Evolutionary conservation across 2,329 filamentous ascomycete genomes (phyloP), one percentile per base, ranked within the genome.

Genomic region (Orbilia brochopaga): DNA sequence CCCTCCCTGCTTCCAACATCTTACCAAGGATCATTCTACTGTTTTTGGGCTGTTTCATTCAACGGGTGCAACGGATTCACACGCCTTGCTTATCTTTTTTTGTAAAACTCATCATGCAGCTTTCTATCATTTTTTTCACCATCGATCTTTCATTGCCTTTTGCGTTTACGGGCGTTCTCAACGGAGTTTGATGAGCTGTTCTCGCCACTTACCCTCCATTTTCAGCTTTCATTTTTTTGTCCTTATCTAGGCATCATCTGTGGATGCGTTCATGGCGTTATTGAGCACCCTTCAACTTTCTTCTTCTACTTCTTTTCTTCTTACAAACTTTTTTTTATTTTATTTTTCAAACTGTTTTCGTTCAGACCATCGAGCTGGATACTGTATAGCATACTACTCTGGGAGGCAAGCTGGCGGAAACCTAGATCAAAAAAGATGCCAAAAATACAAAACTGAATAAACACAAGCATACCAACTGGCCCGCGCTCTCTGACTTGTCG

Each of bases 51-150:
- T 48, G 40, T 60, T 60, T 60, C 40, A 42, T 63, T 51, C 59
- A 52, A 70, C 54, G 54, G 58, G 66, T 72, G 60, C 35, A 61
- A 72, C 56, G 67, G 67, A 57, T 50, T 15, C 24, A 65, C 40
- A 65, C 40, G 53, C 44, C 51, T 62, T 46, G 27, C 8, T 65
- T 37, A 40, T 35, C 27, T 30, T 59, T 48, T 35, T 72, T 42
- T 72, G 67, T 72, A 65, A 64, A 63, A 72, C 44, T 58, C 60
- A 72, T 72, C 50, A 55, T 65, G 55, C 54, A 72, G 40, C 51
- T 58, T 51, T 46, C 23, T 21, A 23, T 23, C 4, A 6, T 15
- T 10, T 19, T 44, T 10, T 48, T 10, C 19, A 6, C 40, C 17
- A 30, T 57, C 30, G 46, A 50, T 59, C 21, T n/a, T 53, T 32